phyloP scores from a whole-genome alignment of 2,329 filamentous ascomycete species.

The Purpureocillium lavendulum region DNA sequence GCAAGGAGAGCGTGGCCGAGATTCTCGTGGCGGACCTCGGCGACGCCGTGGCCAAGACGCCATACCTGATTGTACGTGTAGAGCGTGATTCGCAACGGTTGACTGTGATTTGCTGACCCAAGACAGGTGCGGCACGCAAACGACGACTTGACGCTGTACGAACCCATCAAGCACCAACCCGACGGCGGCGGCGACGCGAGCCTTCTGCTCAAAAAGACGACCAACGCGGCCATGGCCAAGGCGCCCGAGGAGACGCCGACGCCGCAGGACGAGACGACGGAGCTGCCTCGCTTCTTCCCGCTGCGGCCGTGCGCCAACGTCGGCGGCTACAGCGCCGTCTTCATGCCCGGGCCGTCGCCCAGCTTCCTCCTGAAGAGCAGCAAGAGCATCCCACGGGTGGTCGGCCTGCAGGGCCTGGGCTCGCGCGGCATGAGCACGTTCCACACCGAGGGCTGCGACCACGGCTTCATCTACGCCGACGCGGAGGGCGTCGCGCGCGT shows the following conservation, averaged over 20 bases:
- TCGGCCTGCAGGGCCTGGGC: conserved; percentile 61
- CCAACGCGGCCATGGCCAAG: conserved; percentile 60
- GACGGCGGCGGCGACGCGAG: conserved; percentile 31
- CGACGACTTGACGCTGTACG: conserved; percentile 81
- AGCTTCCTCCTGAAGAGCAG: conserved; percentile 77
- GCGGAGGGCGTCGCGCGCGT: conserved; percentile 63
- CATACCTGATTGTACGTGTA: conserved; percentile 68
- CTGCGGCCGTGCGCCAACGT: conserved; percentile 55
- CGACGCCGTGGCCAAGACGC: conserved; percentile 58
- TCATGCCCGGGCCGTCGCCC: conserved; percentile 72
- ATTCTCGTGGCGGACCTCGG: conserved; percentile 80
- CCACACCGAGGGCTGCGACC: conserved; percentile 67
- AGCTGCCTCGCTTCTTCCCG: conserved; percentile 38
- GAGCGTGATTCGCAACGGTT: background rate
- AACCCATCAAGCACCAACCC: conserved; percentile 55
- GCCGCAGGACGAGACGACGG: conserved; percentile 41
- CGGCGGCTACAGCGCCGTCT: conserved; percentile 73
- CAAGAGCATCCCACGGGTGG: conserved; percentile 64
- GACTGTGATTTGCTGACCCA: background rate
- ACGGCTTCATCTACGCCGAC: conserved; percentile 78
- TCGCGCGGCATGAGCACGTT: conserved; percentile 68
- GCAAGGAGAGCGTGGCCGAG: conserved; percentile 68
- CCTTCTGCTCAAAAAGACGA: conserved; percentile 68
- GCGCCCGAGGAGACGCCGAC: conserved; percentile 36
- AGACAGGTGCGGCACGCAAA: conserved; percentile 63